These are phyloP conservation scores for Bruguiera sexangula DNA, from an alignment of 345 rosid genomes.

Conservation along the genomic window DNA sequence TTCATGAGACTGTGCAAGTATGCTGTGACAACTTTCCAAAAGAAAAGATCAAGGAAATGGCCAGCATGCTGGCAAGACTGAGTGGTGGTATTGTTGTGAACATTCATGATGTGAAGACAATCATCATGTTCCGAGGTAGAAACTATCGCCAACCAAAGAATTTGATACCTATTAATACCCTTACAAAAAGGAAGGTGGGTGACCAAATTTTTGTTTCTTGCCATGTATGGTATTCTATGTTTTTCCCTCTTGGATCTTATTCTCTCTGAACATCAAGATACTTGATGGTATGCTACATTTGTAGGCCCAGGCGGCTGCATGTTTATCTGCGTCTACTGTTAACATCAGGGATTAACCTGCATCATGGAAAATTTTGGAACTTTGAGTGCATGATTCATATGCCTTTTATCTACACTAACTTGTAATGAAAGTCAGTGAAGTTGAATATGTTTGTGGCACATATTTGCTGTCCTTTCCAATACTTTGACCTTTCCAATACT, in stretches of 20 bases:
- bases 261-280: too few species aligned
- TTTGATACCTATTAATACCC: conserved; percentile 90
- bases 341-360: neutral
- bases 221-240: neutral
- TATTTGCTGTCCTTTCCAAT: neutral
- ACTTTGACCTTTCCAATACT: neutral
- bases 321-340: neutral
- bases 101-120: conserved; percentile 81
- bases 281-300: neutral
- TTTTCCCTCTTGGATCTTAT: neutral
- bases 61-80: conserved; percentile 77
- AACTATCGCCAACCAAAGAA: conserved; percentile 93
- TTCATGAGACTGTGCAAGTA: conserved; percentile 97
- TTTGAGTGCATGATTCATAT: neutral
- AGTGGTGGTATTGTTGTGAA: conserved; percentile 91
- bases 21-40: conserved; percentile 91
- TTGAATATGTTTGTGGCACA: neutral
- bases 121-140: conserved; percentile 97
- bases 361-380: neutral
- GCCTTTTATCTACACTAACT: neutral
- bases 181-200: conserved; percentile 88
- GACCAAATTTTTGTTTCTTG: conserved; percentile 4
- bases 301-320: too few species aligned
- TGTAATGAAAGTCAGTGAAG: neutral
- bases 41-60: conserved; percentile 95